These are phyloP conservation scores for Teratosphaeriaceae sp. DNA, from an alignment of 2,329 filamentous ascomycete species.

Conservation along the genomic window DNA sequence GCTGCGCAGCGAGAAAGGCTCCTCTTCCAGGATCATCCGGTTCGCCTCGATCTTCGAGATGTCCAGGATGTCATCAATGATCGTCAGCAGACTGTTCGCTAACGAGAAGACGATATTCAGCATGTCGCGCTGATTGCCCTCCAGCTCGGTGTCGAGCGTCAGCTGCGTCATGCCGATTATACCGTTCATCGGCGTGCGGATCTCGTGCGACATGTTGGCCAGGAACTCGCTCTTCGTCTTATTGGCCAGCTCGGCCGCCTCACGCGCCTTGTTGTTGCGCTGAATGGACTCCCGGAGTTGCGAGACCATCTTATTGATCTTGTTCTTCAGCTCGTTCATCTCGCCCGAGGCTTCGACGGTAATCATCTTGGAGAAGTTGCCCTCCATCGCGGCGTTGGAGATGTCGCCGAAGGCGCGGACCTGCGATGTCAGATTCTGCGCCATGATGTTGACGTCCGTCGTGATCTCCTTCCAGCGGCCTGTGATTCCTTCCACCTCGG, in stretches of 20 bases:
- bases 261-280: conserved; percentile 88
- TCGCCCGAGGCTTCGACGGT: conserved; percentile 96
- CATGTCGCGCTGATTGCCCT: conserved; percentile 95
- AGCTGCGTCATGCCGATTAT: conserved; percentile 98
- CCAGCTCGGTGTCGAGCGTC: conserved; percentile 87
- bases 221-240: conserved; percentile 98
- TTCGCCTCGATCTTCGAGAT: conserved; percentile 82
- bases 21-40: conserved; percentile 97
- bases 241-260: conserved; percentile 93
- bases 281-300: conserved; percentile 94
- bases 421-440: conserved; percentile 79
- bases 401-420: conserved; percentile 97
- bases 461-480: conserved; percentile 98
- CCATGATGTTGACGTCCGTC: conserved; percentile 91
- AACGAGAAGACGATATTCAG: conserved; percentile 96
- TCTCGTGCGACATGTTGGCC: conserved; percentile 98
- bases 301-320: conserved; percentile 99
- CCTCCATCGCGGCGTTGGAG: conserved; percentile 93
- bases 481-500: conserved; percentile 85
- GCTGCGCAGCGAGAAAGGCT: conserved; percentile 87
- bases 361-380: conserved; percentile 94
- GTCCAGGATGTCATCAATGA: conserved; percentile 76
- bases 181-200: conserved; percentile 94
- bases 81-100: conserved; percentile 91
- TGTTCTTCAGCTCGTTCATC: conserved; percentile 98